A percentile compares a stretch with the other conserved stretches of the same genome.
These are phyloP conservation scores for Hyphopichia homilentoma DNA, from an alignment of 805 yeast species.

Conservation along the genomic window DNA sequence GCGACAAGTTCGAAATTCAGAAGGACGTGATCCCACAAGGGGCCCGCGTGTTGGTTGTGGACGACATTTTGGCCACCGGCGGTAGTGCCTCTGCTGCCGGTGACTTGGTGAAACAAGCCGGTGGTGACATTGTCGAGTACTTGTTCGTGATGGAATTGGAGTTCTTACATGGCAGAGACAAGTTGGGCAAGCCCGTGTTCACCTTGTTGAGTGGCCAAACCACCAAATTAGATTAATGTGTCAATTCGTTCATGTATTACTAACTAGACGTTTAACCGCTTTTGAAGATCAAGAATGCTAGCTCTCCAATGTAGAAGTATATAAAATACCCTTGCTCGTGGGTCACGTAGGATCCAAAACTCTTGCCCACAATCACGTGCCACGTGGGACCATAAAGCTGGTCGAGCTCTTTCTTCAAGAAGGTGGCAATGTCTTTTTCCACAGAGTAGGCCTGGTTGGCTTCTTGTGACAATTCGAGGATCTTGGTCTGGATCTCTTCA, in stretches of 20 bases:
- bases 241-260: not conserved
- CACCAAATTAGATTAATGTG: slow-evolving; percentile 34
- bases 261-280: slow-evolving; percentile 42
- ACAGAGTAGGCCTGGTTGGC: slow-evolving; percentile 42
- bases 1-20: slow-evolving; percentile 87
- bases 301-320: slow-evolving; percentile 66
- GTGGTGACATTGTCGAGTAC: slow-evolving; percentile 75
- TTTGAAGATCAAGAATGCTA: slow-evolving; percentile 67
- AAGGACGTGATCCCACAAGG: slow-evolving; percentile 74
- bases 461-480: slow-evolving; percentile 44
- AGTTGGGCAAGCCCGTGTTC: slow-evolving; percentile 80
- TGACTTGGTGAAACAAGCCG: slow-evolving; percentile 61
- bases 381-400: slow-evolving; percentile 64
- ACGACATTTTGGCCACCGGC: slow-evolving; percentile 97
- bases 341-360: slow-evolving; percentile 75
- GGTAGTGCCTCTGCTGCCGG: slow-evolving; percentile 97
- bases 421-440: slow-evolving; percentile 63
- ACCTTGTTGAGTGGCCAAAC: slow-evolving; percentile 83
- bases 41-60: slow-evolving; percentile 81
- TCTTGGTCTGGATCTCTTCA: slow-evolving; percentile 49
- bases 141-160: slow-evolving; percentile 91
- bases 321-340: slow-evolving; percentile 73
- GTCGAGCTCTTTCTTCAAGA: slow-evolving; percentile 65
- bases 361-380: slow-evolving; percentile 80
- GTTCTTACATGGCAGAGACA: slow-evolving; percentile 90